Evolutionary conservation across 1,139 yeast species (phyloP), one percentile per base, ranked within the genome.

Genomic region (Saccharomyces pastorianus): DNA sequence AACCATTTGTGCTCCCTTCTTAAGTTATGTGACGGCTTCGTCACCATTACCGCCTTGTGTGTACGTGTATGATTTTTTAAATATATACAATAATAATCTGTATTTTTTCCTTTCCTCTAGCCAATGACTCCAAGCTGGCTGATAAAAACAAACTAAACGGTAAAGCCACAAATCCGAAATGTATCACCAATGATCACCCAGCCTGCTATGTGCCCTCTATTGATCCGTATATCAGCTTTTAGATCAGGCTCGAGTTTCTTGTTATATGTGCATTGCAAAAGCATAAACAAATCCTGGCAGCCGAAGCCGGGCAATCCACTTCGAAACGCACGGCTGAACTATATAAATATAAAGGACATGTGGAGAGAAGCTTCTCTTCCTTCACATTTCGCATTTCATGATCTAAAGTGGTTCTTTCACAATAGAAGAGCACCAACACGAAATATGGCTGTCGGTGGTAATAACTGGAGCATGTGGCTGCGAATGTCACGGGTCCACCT

Each of bases 1-100:
- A 64, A 50, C 70, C 70, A 66, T 56, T 64, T 64, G 53, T 63
- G 66, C 53, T 66, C 69, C 51, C 69, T 60, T 52, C 68, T 56
- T n/a, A 66, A 55, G 50, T 64, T 66, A 54, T 65, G 63, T 2
- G 68, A 64, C 34, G 67, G 68, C 50, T 65, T 65, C 13, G 60
- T 34, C n/a, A 58, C 63, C 68, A 64, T 63, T 46, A 44, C 48
- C 49, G 13, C 8, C n/a, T 29, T 29, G n/a, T 9, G 13, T 29
- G 32, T 13, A 13, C n/a, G 32, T 9, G 32, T 29, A 9, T 29
- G 32, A 29, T n/a, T 29, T n/a, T 29, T 29, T 29, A 11, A 29
- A 34, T 34, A 34, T 34, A 34, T 14, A 14, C 20, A 34, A 11
- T 9, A 14, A 23, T 23, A 14, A 17, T 11, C 9, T 38, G 5